Evolutionary conservation across 257 asterid species (phyloP), one percentile per base, ranked within the genome.

Genomic region (Scutellaria minor): DNA sequence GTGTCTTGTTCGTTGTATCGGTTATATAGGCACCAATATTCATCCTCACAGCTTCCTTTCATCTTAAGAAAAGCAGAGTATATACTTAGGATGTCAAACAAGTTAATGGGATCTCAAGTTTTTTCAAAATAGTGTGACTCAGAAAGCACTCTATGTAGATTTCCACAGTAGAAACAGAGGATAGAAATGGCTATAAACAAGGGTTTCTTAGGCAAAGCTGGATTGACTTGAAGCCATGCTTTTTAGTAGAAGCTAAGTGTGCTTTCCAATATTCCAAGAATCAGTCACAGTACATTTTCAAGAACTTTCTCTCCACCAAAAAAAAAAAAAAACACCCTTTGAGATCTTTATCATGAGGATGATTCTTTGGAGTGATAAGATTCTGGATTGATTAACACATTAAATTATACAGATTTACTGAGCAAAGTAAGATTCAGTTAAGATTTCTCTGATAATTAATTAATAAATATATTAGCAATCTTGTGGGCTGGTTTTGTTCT

Each of bases 221-320:
- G 71, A 68, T 76, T 61, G 71, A 68, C 58, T 69, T 61, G 45
- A 59, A 70, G 18, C 31, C 35, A 66, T 53, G 62, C 78, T 78
- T 67, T 75, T 71, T 40, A 75, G 76, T 81, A 66, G 84, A 81
- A 78, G 82, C 75, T 80, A 81, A 80, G 76, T 85, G 77, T 74
- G 70, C 64, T 77, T 72, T 80, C 87, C 87, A 86, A 83, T 80
- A 70, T 52, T 77, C 73, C 71, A 63, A 72, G 79, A 75, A 81
- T 68, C 86, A 69, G 39, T n/a, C 50, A 54, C n/a, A 68, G 24
- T 20, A 4, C 45, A 41, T 63, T 71, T 58, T 79, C 40, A 52
- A 13, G 35, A 13, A 46, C 31, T 58, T 75, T 52, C 55, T 66
- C 75, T 41, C 46, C 37, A 31, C 37, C 5, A 24, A 24, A 24